Evolutionary conservation across 2,329 filamentous ascomycete species (phyloP).

Genomic region (Mollisia scopiformis): DNA sequence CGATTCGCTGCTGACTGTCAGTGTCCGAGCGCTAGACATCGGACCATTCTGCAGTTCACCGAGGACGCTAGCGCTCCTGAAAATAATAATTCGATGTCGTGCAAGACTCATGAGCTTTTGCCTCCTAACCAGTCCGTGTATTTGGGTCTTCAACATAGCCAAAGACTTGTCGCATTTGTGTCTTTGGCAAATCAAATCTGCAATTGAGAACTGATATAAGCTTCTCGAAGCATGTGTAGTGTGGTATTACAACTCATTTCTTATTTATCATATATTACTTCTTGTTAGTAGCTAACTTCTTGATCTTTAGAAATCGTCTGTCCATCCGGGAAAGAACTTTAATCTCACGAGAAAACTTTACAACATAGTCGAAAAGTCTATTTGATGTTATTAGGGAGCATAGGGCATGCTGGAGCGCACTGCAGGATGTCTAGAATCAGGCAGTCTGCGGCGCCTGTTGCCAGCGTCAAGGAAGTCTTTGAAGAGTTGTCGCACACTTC

Average conservation of each 20-base stretch:
- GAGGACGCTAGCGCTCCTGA: background rate
- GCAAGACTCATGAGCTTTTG: conserved; percentile 7
- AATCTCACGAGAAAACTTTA: background rate
- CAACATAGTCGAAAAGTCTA: conserved; percentile 2
- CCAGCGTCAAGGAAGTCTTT: conserved; percentile 37
- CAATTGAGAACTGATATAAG: background rate
- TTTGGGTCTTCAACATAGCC: background rate
- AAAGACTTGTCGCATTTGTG: background rate
- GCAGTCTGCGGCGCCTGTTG: conserved; percentile 54
- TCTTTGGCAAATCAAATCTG: background rate
- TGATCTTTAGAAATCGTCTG: background rate
- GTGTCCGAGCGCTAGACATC: background rate
- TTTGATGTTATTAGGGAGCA: conserved; percentile 12
- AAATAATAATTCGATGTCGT: conserved; percentile 16
- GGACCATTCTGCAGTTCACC: background rate
- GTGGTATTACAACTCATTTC: conserved; percentile 14
- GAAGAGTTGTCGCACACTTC: conserved; percentile 49
- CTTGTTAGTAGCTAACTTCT: background rate
- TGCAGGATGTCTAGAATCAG: conserved; percentile 57
- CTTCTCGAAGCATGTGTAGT: conserved; percentile 28
- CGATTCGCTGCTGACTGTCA: background rate
- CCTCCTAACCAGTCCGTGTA: background rate
- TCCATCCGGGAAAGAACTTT: conserved; percentile 6
- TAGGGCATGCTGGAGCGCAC: conserved; percentile 61
- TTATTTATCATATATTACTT: background rate